Percentiles rank a stretch among this genome's conserved stretches.
Evolutionary conservation across 169 alveolate species (phyloP).

Genomic region (Plasmodium vivax): DNA sequence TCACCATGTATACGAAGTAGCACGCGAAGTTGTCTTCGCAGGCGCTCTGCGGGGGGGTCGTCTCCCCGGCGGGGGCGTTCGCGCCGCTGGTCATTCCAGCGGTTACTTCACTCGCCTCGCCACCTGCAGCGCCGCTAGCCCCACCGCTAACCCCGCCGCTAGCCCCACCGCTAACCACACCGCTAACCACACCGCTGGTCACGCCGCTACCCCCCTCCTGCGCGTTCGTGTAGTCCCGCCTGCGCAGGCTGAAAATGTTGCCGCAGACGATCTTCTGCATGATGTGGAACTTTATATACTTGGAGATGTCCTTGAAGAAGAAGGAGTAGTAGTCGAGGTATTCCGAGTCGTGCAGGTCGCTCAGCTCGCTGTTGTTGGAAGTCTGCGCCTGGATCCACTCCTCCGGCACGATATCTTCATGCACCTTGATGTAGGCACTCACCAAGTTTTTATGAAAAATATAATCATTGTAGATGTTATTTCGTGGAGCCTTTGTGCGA

Average conservation of each 20-base stretch:
- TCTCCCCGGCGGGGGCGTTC: not conserved
- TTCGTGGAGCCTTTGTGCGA: conserved; percentile 32
- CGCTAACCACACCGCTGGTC: not conserved
- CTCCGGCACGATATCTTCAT: conserved; percentile 49
- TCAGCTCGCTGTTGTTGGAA: conserved; percentile 9
- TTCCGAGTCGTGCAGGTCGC: conserved; percentile 52
- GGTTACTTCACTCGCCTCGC: not conserved
- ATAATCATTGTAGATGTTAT: conserved; percentile 66
- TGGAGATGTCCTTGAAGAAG: conserved; percentile 58
- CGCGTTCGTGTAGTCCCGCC: conserved; percentile 1
- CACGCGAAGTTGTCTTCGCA: conserved; percentile 24
- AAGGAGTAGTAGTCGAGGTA: conserved; percentile 65
- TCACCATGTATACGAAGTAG: conserved; percentile 56
- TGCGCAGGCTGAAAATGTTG: conserved; percentile 46
- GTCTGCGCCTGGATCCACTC: conserved; percentile 51
- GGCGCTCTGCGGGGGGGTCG: not conserved
- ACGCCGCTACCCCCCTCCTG: not conserved
- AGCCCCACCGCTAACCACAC: not conserved
- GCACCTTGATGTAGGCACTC: conserved; percentile 34
- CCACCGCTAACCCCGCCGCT: no score
- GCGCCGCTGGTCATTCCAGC: not conserved
- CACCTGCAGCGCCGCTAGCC: no score
- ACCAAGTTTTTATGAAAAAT: conserved; percentile 60
- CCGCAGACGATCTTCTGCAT: conserved; percentile 32
- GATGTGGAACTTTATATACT: conserved; percentile 34